Evolutionary conservation across 768 basidiomycete genomes (phyloP).

Genomic region (Mycena capillaripes): DNA sequence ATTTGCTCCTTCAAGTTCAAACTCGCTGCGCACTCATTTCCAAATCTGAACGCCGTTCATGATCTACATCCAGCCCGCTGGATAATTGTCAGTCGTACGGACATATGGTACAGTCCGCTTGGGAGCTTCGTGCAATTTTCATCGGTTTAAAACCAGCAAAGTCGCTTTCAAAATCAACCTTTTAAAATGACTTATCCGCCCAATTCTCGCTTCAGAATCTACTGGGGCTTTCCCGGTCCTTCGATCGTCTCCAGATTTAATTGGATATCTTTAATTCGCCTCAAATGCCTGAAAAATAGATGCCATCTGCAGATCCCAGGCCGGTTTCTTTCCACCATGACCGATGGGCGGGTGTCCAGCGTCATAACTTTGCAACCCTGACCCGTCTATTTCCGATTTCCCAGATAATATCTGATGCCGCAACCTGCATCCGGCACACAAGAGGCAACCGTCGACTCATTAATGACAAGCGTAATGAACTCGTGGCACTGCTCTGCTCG

Average conservation of each 20-base stretch:
- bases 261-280: conserved; percentile 29
- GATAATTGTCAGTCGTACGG: conserved; percentile 35
- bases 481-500: conserved; percentile 31
- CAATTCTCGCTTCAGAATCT: neutral
- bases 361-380: conserved; percentile 30
- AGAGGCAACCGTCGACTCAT: conserved; percentile 33
- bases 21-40: neutral
- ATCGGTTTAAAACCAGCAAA: neutral
- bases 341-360: neutral
- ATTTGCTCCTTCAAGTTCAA: neutral
- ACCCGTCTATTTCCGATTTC: conserved; percentile 26
- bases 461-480: conserved; percentile 41
- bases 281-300: conserved; percentile 29
- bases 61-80: conserved; percentile 13
- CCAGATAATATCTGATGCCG: conserved; percentile 30
- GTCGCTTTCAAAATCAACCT: conserved; percentile 8
- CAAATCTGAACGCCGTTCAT: conserved; percentile 24
- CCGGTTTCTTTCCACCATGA: conserved; percentile 26
- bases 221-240: conserved; percentile 19
- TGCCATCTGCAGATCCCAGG: conserved; percentile 30
- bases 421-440: conserved; percentile 30
- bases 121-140: conserved; percentile 21
- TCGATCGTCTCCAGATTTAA: conserved; percentile 30
- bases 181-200: too few relatives aligned
- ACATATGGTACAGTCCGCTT: conserved; percentile 22